Base-by-base conservation (phyloP, 129 eudicot genomes). In the Pittosporum tobira region DNA sequence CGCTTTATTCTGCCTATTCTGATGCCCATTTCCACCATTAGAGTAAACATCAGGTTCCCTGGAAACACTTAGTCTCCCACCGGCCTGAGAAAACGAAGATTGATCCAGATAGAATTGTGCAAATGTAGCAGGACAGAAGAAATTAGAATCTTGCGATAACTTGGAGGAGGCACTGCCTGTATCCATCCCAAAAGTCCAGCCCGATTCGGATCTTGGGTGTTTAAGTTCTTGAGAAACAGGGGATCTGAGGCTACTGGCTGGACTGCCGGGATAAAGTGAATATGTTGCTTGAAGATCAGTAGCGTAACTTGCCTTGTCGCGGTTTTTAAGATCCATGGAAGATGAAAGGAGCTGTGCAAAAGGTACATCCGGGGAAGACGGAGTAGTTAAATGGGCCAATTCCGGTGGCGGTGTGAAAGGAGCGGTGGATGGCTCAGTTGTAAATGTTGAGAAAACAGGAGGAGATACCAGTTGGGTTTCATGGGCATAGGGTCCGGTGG, bases 351-450 rank as follows among this genome's bases (percentile, higher is more conserved):
- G 83, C 64, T 76, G 94, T 19, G 99, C 99, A 37, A 75, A 91
- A 23, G 99, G 99, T 31, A 91, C 99, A 42, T 91, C 99, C 0
- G 99, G 99, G 42, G 96, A 87, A 52, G 99, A 91, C 5, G 99
- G 99, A 30, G 95, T 91, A 48, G 99, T 91, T 21, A 87, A 34
- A 57, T 86, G 94, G 21, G 99, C 99, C 61, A 83, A 60, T 61
- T 91, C 99, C 0, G 99, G 99, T 36, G 99, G 99, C 21, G 99
- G 99, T 2, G 99, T 91, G 30, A 87, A 67, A 67, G 99, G 99
- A 34, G 99, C 99, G 21, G 96, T 91, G 24, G 99, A 91, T 40
- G 99, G 99, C 72, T 91, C 99, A 21, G 99, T 91, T 42, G 99
- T 87, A 75, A 83, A 87, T 68, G 87, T 83, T 6, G 99, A 91